Conservation (phyloP, 164 flowering plant species). For the Paratinospora sagittata region DNA sequence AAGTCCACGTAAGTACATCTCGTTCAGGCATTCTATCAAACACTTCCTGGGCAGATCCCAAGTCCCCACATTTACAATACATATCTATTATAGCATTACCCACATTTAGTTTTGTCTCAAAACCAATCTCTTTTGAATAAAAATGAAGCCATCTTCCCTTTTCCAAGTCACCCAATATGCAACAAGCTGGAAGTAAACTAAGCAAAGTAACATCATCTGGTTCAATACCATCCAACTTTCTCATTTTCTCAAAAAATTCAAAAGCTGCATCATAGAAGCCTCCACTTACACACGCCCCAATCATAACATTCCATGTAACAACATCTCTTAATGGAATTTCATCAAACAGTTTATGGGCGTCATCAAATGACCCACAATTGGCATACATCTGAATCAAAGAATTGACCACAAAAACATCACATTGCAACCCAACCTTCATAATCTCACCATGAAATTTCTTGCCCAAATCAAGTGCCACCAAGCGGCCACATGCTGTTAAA, state of each 20-base stretch:
- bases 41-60: constrained; percentile 17
- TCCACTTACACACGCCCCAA: constrained; percentile 14
- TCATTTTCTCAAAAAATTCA: constrained; percentile 19
- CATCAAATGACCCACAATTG: constrained; percentile 3
- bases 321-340: constrained; percentile 17
- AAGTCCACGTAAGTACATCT: constrained; percentile 32
- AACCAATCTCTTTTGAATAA: constrained; percentile 9
- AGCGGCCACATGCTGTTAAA: constrained; percentile 14
- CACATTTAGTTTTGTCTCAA: constrained; percentile 10
- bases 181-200: constrained; percentile 21
- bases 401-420: constrained; percentile 14
- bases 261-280: constrained; percentile 18
- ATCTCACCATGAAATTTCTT: constrained; percentile 13
- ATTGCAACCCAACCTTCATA: constrained; percentile 11
- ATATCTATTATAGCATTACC: constrained; percentile 21
- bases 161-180: constrained; percentile 12
- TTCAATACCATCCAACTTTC: constrained; percentile 4
- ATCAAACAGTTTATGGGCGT: constrained; percentile 17
- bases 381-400: constrained; percentile 18
- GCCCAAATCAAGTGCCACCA: constrained; percentile 3
- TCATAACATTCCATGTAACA: constrained; percentile 30
- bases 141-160: constrained; percentile 21
- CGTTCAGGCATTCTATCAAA: constrained; percentile 23
- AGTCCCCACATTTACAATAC: constrained; percentile 29
- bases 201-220: constrained; percentile 20